A percentile compares a stretch with the other conserved stretches of the same genome.
Conservation (phyloP, 2,329 filamentous ascomycete species). For the Phoma sp. region DNA sequence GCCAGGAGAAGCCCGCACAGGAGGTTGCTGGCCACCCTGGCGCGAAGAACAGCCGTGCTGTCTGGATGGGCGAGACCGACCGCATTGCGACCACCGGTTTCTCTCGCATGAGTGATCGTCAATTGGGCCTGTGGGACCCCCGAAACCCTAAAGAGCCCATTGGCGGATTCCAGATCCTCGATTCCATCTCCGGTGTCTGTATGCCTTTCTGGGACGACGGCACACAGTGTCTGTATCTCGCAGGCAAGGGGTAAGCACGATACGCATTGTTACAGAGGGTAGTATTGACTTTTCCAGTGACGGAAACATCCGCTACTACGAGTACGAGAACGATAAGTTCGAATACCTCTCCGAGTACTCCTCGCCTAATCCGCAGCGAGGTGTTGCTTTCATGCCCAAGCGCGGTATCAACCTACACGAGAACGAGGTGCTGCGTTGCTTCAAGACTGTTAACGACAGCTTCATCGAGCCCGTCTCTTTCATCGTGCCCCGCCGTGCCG, state of each 20-base stretch:
- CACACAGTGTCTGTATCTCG: conserved; percentile 92
- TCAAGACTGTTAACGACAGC: conserved; percentile 93
- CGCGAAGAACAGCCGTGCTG: conserved; percentile 95
- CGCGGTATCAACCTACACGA: conserved; percentile 95
- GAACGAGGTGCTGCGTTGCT: conserved; percentile 88
- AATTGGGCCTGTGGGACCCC: conserved; percentile 94
- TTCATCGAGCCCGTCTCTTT: conserved; percentile 98
- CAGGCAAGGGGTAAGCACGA: conserved; percentile 84
- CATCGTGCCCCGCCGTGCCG: conserved; percentile 90
- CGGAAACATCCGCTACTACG: conserved; percentile 98
- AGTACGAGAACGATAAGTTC: conserved; percentile 98
- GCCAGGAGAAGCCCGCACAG: conserved; percentile 86
- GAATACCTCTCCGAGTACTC: conserved; percentile 97
- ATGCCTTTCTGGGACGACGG: conserved; percentile 99
- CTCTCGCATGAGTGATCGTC: conserved; percentile 97
- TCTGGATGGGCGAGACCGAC: conserved; percentile 98
- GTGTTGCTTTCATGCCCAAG: conserved; percentile 92
- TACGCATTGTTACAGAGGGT: background rate
- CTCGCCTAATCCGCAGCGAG: conserved; percentile 92
- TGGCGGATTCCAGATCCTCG: conserved; percentile 86
- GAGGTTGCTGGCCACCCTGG: conserved; percentile 86
- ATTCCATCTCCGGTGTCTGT: conserved; percentile 96
- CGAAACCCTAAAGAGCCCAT: conserved; percentile 80
- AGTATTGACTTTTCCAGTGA: conserved; percentile 64
- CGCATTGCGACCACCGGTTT: conserved; percentile 96